Evolutionary conservation across 2,329 filamentous ascomycete genomes (phyloP).

Genomic region (Chrysosporium keratinophilum): DNA sequence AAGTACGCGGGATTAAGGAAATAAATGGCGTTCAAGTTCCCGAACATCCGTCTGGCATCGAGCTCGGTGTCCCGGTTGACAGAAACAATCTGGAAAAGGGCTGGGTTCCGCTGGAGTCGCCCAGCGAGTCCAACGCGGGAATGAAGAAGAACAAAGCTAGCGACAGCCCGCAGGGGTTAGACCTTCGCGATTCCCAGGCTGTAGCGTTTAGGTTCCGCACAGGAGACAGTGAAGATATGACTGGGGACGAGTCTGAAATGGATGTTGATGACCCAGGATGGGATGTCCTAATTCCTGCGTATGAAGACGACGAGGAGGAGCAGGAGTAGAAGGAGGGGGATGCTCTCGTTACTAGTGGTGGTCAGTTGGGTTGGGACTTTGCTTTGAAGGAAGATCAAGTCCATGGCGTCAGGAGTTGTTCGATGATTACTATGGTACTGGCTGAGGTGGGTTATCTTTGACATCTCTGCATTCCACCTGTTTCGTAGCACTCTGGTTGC

Average conservation of each 20-base stretch:
- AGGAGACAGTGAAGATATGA: slow-evolving; percentile 25
- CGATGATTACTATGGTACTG: too few species aligned
- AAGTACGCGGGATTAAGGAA: slow-evolving; percentile 33
- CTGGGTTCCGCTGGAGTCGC: slow-evolving; percentile 37
- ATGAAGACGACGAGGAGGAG: slow-evolving; percentile 17
- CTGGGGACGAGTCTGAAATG: slow-evolving; percentile 26
- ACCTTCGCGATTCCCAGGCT: slow-evolving; percentile 31
- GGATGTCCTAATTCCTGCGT: slow-evolving; percentile 18
- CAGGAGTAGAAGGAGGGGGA: not conserved
- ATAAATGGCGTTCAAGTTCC: slow-evolving; percentile 33
- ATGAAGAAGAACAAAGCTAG: slow-evolving; percentile 25
- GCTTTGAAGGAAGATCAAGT: too few species aligned
- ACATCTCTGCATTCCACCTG: too few species aligned
- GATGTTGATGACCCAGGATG: slow-evolving; percentile 20
- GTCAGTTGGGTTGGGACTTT: too few species aligned
- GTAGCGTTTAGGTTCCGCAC: slow-evolving; percentile 32
- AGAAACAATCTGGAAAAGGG: slow-evolving; percentile 41
- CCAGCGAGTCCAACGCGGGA: slow-evolving; percentile 21
- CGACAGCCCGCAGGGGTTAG: slow-evolving; percentile 26
- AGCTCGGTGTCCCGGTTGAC: slow-evolving; percentile 41
- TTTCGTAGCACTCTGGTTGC: too few species aligned
- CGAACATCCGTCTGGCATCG: slow-evolving; percentile 32
- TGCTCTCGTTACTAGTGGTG: too few species aligned
- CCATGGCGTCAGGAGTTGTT: too few species aligned
- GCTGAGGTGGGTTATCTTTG: too few species aligned